phyloP scores from a whole-genome alignment of 441 rosid genomes.

The Erysimum cheiri region DNA sequence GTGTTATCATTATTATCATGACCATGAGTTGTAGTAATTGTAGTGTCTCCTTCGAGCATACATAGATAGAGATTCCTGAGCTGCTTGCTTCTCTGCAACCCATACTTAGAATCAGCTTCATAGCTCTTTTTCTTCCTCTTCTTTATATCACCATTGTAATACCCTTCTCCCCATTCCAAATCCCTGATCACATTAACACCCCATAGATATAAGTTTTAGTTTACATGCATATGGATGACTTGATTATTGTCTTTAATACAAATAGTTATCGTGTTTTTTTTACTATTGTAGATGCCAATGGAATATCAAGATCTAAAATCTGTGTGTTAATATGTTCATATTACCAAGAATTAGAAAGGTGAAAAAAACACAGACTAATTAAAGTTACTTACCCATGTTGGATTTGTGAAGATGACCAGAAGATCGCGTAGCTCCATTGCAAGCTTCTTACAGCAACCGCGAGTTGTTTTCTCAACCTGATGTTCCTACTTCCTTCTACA shows the following conservation, averaged over 20 bases:
- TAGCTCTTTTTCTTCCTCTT: conserved; percentile 57
- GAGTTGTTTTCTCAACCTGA: conserved; percentile 48
- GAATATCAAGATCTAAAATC: background rate
- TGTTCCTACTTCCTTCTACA: conserved; percentile 37
- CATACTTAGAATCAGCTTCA: conserved; percentile 43
- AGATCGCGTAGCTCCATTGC: conserved; percentile 64
- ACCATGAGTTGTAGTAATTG: background rate
- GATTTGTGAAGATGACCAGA: conserved; percentile 53
- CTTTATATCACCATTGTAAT: conserved; percentile 80
- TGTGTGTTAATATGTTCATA: background rate
- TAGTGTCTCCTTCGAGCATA: conserved; percentile 55
- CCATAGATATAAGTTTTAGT: background rate
- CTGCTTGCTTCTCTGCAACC: conserved; percentile 69
- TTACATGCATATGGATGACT: background rate
- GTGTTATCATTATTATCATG: conserved; percentile 39
- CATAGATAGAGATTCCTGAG: conserved; percentile 59
- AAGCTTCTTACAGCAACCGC: conserved; percentile 42
- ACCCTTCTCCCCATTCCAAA: conserved; percentile 74
- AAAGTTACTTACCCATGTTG: conserved; percentile 28
- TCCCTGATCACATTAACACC: conserved; percentile 42
- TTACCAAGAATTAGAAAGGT: background rate
- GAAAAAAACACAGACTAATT: background rate
- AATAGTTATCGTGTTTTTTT: too few species aligned
- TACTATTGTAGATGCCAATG: too few species aligned
- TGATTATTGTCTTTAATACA: too few species aligned